A percentile compares a stretch with the other conserved stretches of the same genome.
Conservation (phyloP, 768 basidiomycete genomes). For the Termitomyces sp. region DNA sequence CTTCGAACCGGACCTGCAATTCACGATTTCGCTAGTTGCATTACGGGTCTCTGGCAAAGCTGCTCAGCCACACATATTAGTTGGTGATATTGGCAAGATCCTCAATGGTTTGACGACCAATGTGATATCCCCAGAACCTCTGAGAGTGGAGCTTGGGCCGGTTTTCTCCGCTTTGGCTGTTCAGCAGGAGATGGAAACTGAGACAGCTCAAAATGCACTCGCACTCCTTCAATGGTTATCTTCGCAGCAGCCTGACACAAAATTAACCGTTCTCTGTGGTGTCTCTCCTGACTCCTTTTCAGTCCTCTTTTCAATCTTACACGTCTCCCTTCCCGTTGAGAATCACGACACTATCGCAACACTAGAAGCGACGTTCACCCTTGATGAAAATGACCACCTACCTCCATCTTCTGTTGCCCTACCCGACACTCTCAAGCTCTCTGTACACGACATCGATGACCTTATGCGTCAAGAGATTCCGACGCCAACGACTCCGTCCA, state of each 20-base stretch:
- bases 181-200: constrained; percentile 27
- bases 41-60: constrained; percentile 27
- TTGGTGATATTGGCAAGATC: constrained; percentile 21
- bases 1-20: constrained; percentile 27
- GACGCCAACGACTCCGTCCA: constrained; percentile 45
- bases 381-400: constrained; percentile 40
- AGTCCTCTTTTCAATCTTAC: constrained; percentile 39
- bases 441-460: constrained; percentile 43
- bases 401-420: constrained; percentile 28
- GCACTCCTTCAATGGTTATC: constrained; percentile 56
- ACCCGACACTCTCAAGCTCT: constrained; percentile 39
- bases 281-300: constrained; percentile 45
- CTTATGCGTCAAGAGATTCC: constrained; percentile 35
- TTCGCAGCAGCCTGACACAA: constrained; percentile 38
- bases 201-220: constrained; percentile 35
- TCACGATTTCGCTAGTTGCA: constrained; percentile 28
- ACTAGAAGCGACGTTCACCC: constrained; percentile 26
- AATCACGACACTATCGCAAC: constrained; percentile 18
- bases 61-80: neutral
- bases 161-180: constrained; percentile 26
- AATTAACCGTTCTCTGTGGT: constrained; percentile 44
- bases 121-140: constrained; percentile 21
- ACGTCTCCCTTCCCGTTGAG: constrained; percentile 20
- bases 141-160: constrained; percentile 33
- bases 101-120: constrained; percentile 20